These are phyloP conservation scores for Xerocomus potaroensis DNA, from an alignment of 768 basidiomycete genomes.

Conservation along the genomic window DNA sequence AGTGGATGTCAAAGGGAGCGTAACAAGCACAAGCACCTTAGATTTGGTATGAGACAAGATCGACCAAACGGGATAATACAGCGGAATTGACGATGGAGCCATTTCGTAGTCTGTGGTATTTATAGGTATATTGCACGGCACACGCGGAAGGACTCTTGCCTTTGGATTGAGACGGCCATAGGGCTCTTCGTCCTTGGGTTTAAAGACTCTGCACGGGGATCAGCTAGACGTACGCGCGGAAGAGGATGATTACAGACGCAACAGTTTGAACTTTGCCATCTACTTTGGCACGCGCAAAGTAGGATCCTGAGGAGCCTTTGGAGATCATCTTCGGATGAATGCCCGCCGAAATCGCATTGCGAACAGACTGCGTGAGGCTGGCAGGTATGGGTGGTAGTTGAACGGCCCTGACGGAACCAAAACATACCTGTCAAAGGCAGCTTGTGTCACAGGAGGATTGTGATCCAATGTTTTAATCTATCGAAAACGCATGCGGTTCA, in stretches of 20 bases:
- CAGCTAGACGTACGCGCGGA: neutral
- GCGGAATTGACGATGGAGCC: slow-evolving; percentile 83
- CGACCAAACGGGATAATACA: slow-evolving; percentile 91
- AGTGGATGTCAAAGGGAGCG: neutral
- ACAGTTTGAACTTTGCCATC: slow-evolving; percentile 76
- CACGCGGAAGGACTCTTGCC: slow-evolving; percentile 32
- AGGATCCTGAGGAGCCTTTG: slow-evolving; percentile 87
- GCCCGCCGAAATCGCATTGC: slow-evolving; percentile 66
- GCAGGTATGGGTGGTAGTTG: slow-evolving; percentile 8
- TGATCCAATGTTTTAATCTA: slow-evolving; percentile 82
- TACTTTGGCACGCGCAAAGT: slow-evolving; percentile 83
- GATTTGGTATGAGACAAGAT: slow-evolving; percentile 83
- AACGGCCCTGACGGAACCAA: neutral
- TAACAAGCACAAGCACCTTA: slow-evolving; percentile 50
- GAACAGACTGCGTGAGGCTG: slow-evolving; percentile 62
- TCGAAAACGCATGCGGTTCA: slow-evolving; percentile 6
- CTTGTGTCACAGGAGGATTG: slow-evolving; percentile 68
- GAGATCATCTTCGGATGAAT: slow-evolving; percentile 88
- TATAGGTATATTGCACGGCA: slow-evolving; percentile 1
- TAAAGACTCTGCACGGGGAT: slow-evolving; percentile 63
- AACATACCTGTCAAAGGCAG: slow-evolving; percentile 65
- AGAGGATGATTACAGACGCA: slow-evolving; percentile 48
- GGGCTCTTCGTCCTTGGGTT: slow-evolving; percentile 88
- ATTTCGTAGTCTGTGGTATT: slow-evolving; percentile 68
- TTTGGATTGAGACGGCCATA: slow-evolving; percentile 88